Percentiles rank a stretch among this genome's conserved stretches.
These are phyloP conservation scores for Mortierella sp. DNA, from an alignment of 371 early-diverging fungal genomes.

Conservation along the genomic window DNA sequence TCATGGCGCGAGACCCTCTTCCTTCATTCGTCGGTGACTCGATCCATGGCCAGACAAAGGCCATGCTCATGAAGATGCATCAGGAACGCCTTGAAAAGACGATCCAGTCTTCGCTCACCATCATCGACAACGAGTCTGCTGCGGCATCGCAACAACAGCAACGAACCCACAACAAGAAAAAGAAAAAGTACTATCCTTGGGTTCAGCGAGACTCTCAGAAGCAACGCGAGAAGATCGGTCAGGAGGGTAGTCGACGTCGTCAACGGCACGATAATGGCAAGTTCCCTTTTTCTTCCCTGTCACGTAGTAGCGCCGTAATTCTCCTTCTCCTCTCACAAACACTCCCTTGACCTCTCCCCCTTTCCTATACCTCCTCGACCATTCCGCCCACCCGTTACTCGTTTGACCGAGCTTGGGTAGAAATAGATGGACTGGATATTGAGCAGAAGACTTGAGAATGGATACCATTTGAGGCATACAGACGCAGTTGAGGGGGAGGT, in stretches of 20 bases:
- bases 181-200: constrained; percentile 55
- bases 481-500: too few relatives aligned
- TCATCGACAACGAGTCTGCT: constrained; percentile 25
- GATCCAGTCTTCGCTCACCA: constrained; percentile 35
- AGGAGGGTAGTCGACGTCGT: constrained; percentile 43
- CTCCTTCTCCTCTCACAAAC: not conserved
- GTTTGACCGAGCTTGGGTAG: too few relatives aligned
- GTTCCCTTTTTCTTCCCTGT: constrained; percentile 13
- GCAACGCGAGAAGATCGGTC: constrained; percentile 50
- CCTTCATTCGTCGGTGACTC: constrained; percentile 35
- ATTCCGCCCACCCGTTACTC: too few relatives aligned
- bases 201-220: constrained; percentile 44
- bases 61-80: constrained; percentile 37
- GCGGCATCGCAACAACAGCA: constrained; percentile 9
- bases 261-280: constrained; percentile 57
- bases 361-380: too few relatives aligned
- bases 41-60: constrained; percentile 43
- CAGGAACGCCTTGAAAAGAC: constrained; percentile 45
- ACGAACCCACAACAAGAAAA: constrained; percentile 42
- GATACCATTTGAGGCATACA: too few relatives aligned
- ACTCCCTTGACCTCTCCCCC: too few relatives aligned
- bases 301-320: too few relatives aligned
- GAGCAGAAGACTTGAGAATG: too few relatives aligned
- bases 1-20: constrained; percentile 47
- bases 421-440: too few relatives aligned